Base-by-base conservation (phyloP, 192 early-diverging fungal genomes). In the Gonapodya prolifera region DNA sequence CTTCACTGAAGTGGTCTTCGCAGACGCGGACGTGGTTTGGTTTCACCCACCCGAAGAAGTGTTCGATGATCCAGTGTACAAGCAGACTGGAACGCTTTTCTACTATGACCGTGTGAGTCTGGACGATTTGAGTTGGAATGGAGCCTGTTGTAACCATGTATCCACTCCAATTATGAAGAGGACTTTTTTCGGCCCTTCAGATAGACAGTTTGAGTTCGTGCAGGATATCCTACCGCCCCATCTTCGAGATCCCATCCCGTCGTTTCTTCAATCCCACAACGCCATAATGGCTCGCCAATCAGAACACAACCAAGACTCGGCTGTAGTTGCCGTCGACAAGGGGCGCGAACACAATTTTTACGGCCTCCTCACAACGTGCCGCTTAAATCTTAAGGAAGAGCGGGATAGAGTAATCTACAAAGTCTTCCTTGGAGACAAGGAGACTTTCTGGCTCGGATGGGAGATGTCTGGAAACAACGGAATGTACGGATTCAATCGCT, bases 21-120 rank as follows among this genome's bases (percentile, higher is more conserved):
- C 92, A 70, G 92, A 93, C 80, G 86, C 92, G 2, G 91, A 92
- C 78, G 91, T 88, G 0, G 80, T 89, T 30, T 90, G 91, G 70
- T 77, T 93, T 36, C 84, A 88, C 75, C 79, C 85, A 77, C 92
- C 92, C 0, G 85, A 80, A 33, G 79, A 78, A 1, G 35, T 90
- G 28, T 89, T 90, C 78, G 35, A 78, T 16, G 84, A 91, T 78
- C 78, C 77, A 8, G 82, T 79, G n/a, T 85, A 87, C 74, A 33
- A 78, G 78, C 70, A 80, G n/a, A 88, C 87, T 0, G 86, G 88
- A 2, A 81, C 88, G 29, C 75, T 92, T 2, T 91, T 86, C 78
- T 92, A 89, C 77, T 83, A 85, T 30, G 91, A 91, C 77, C 84
- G 90, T 16, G 45, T 61, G 23, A 61, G 45, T 61, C 23, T n/a